These are phyloP conservation scores for Fomitopsis palustris DNA, from an alignment of 1,284 basidiomycete species.

Conservation along the genomic window DNA sequence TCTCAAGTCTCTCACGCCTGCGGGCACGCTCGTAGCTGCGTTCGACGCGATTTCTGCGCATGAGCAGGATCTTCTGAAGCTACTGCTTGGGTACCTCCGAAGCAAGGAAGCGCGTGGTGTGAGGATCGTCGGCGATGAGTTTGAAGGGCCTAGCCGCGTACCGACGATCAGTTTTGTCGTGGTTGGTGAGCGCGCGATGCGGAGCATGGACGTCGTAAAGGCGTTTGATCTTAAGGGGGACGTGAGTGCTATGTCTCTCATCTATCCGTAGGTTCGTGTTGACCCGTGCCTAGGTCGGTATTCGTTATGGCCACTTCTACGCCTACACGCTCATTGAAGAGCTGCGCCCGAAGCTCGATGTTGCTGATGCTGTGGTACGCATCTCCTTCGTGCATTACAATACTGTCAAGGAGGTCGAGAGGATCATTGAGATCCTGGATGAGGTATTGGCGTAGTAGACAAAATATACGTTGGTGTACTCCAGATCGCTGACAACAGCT, in stretches of 20 bases:
- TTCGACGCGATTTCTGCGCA: slow-evolving; percentile 45
- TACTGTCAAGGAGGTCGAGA: slow-evolving; percentile 64
- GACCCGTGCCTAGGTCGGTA: slow-evolving; percentile 52
- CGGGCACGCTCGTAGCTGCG: slow-evolving; percentile 40
- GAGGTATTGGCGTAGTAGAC: slow-evolving; percentile 32
- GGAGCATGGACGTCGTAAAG: slow-evolving; percentile 62
- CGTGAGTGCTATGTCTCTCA: slow-evolving; percentile 39
- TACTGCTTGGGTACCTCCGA: slow-evolving; percentile 40
- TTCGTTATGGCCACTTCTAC: slow-evolving; percentile 79
- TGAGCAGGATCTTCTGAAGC: slow-evolving; percentile 40
- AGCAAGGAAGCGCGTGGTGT: slow-evolving; percentile 51
- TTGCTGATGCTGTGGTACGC: slow-evolving; percentile 66
- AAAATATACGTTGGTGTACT: neutral
- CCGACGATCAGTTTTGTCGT: slow-evolving; percentile 77
- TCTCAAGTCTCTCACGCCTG: slow-evolving; percentile 54
- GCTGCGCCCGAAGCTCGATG: slow-evolving; percentile 52
- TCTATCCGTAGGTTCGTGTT: neutral
- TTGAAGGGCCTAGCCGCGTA: slow-evolving; percentile 41
- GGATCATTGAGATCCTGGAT: slow-evolving; percentile 52
- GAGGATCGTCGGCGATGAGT: slow-evolving; percentile 61
- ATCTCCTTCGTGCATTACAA: slow-evolving; percentile 84
- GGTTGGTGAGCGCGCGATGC: slow-evolving; percentile 45
- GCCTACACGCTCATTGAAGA: slow-evolving; percentile 61
- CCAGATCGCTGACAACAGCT: neutral
- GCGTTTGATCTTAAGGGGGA: slow-evolving; percentile 56